These are phyloP conservation scores for Biscogniauxia mediterranea DNA, from an alignment of 2,329 filamentous ascomycete genomes.

Conservation along the genomic window DNA sequence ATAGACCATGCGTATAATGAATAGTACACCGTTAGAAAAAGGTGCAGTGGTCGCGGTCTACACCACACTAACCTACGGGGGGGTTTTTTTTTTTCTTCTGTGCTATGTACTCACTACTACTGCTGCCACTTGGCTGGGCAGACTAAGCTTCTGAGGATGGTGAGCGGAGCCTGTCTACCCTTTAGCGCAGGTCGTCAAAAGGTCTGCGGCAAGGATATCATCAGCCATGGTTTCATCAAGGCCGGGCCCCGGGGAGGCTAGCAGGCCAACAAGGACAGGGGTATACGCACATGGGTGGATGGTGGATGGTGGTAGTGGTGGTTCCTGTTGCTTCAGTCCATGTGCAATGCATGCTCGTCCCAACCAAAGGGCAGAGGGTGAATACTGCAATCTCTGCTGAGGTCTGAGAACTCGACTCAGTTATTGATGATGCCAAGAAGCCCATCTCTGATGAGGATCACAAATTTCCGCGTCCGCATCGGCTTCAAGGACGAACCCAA, in stretches of 20 bases:
- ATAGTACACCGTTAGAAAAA: neutral
- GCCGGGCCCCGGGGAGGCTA: slow-evolving; percentile 20
- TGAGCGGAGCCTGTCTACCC: slow-evolving; percentile 20
- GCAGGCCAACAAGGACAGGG: slow-evolving; percentile 25
- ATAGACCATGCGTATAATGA: neutral
- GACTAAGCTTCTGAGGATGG: slow-evolving; percentile 9
- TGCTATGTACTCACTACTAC: slow-evolving; percentile 1
- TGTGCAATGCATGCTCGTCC: slow-evolving; percentile 9
- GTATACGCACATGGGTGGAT: slow-evolving; percentile 18
- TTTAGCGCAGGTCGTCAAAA: slow-evolving; percentile 19
- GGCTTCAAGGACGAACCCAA: slow-evolving; percentile 1
- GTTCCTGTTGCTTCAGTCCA: neutral
- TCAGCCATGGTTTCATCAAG: slow-evolving; percentile 33
- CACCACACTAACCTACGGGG: neutral
- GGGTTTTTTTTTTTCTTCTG: too few species aligned
- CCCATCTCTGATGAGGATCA: slow-evolving; percentile 13
- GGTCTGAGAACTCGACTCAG: slow-evolving; percentile 11
- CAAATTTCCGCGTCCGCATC: slow-evolving; percentile 10
- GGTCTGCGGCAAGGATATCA: slow-evolving; percentile 30
- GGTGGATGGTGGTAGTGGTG: neutral
- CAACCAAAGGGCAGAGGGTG: slow-evolving; percentile 2
- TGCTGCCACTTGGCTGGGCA: slow-evolving; percentile 16
- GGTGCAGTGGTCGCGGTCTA: neutral
- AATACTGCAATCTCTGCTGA: slow-evolving; percentile 2
- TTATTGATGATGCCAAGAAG: slow-evolving; percentile 15